A percentile compares a stretch with the other conserved stretches of the same genome.
These are phyloP conservation scores for Sporothrix globosa DNA, from an alignment of 2,329 filamentous ascomycete species.

Conservation along the genomic window DNA sequence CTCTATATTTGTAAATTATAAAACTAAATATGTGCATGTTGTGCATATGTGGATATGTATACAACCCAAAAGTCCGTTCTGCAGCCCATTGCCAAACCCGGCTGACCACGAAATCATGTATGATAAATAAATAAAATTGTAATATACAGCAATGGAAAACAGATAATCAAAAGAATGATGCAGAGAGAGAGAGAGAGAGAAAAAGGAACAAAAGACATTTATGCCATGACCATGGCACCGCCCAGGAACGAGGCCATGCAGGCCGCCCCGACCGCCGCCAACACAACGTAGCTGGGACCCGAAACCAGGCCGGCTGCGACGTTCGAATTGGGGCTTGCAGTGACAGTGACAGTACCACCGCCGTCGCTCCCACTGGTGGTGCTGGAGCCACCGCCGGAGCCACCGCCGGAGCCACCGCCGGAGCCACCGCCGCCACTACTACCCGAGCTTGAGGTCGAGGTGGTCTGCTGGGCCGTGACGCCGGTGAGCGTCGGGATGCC, in stretches of 20 bases:
- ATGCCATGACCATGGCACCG: slow-evolving; percentile 39
- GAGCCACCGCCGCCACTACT: background rate
- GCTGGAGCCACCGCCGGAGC: no score
- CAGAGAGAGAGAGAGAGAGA: no score
- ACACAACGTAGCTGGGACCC: slow-evolving; percentile 30
- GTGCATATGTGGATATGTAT: slow-evolving; percentile 10
- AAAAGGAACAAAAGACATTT: slow-evolving; percentile 14
- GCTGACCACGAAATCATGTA: background rate
- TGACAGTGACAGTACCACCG: slow-evolving; percentile 32
- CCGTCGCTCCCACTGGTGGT: slow-evolving; percentile 25
- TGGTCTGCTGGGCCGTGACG: slow-evolving; percentile 46
- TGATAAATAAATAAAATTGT: background rate
- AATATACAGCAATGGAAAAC: background rate
- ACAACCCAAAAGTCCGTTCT: background rate
- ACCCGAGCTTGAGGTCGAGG: slow-evolving; percentile 18
- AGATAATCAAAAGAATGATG: background rate
- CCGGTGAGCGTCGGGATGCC: slow-evolving; percentile 51
- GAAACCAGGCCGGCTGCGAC: slow-evolving; percentile 33
- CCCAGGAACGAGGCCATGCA: slow-evolving; percentile 40
- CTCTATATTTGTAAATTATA: background rate
- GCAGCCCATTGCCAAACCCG: background rate
- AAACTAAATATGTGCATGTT: slow-evolving; percentile 18
- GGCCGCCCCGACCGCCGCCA: slow-evolving; percentile 37
- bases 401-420: slow-evolving; percentile 25
- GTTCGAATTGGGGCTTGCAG: slow-evolving; percentile 27